Evolutionary conservation across 345 rosid genomes (phyloP).

Genomic region (Citrus cavaleriei): DNA sequence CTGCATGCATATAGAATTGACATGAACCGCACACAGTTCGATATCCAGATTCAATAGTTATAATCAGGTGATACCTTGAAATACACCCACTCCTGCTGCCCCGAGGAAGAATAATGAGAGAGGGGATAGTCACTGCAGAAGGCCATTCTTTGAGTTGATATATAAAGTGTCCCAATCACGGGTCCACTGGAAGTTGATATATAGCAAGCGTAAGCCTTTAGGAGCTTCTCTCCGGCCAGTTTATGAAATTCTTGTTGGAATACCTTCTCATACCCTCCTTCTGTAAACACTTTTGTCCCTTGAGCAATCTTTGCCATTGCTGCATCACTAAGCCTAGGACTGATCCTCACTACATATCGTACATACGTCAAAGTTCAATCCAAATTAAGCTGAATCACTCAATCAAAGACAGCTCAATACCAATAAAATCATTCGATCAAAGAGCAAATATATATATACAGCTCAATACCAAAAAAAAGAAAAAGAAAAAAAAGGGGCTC

Average conservation of each 20-base stretch:
- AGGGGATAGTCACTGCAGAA: constrained; percentile 73
- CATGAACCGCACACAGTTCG: background rate
- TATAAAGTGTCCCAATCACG: constrained; percentile 66
- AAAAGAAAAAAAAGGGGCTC: background rate
- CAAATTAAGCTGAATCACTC: background rate
- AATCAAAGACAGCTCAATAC: background rate
- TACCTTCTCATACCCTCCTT: constrained; percentile 76
- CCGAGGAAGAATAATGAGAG: constrained; percentile 37
- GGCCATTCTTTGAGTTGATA: constrained; percentile 54
- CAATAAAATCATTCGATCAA: background rate
- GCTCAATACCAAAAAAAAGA: background rate
- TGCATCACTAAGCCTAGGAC: constrained; percentile 67
- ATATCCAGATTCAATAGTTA: background rate
- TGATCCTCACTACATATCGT: constrained; percentile 49
- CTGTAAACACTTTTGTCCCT: constrained; percentile 64
- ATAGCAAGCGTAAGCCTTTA: constrained; percentile 69
- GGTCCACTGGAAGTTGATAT: constrained; percentile 73
- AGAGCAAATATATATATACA: background rate
- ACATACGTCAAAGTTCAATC: background rate
- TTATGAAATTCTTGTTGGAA: constrained; percentile 60
- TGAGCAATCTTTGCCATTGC: constrained; percentile 80
- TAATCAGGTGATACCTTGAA: constrained; percentile 51
- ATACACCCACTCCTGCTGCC: constrained; percentile 51
- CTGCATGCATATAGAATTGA: too few species aligned
- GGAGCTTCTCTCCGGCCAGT: constrained; percentile 55